Conservation (phyloP, 495 filamentous ascomycete genomes). For the Aspergillus hancockii region DNA sequence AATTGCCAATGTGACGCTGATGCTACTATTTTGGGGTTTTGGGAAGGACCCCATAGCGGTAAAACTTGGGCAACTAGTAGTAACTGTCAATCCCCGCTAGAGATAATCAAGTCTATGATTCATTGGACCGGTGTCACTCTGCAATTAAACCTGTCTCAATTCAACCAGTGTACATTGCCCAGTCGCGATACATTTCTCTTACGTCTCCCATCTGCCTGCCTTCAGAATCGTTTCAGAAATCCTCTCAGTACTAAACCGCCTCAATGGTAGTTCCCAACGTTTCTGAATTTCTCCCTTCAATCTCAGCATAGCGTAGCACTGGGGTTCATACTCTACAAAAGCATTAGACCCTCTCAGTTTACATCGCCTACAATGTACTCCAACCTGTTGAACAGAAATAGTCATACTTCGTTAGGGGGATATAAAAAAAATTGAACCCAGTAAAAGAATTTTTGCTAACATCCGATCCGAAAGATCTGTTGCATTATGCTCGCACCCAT, state of each 20-base stretch:
- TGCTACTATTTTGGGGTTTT: slow-evolving; percentile 15
- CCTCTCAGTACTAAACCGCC: neutral
- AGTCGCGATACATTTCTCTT: neutral
- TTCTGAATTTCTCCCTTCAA: too few relatives aligned
- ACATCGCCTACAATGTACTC: slow-evolving; percentile 3
- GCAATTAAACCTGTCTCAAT: slow-evolving; percentile 4
- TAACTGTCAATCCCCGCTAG: neutral
- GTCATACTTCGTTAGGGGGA: slow-evolving; percentile 49
- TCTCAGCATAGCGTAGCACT: too few relatives aligned
- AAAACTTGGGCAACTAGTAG: neutral
- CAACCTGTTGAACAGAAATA: slow-evolving; percentile 27
- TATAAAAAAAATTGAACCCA: slow-evolving; percentile 38
- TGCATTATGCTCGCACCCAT: slow-evolving; percentile 44
- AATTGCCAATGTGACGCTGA: slow-evolving; percentile 2
- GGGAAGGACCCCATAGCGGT: neutral
- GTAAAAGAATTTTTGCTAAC: slow-evolving; percentile 45
- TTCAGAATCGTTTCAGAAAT: neutral
- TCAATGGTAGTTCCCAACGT: too few relatives aligned
- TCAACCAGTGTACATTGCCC: neutral
- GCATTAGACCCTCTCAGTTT: neutral
- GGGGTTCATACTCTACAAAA: neutral
- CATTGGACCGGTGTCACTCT: neutral
- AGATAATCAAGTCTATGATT: neutral
- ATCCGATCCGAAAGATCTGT: slow-evolving; percentile 42
- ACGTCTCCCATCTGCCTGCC: neutral